phyloP scores from a whole-genome alignment of 2,329 filamentous ascomycete genomes.

The Cytospora leucostoma region DNA sequence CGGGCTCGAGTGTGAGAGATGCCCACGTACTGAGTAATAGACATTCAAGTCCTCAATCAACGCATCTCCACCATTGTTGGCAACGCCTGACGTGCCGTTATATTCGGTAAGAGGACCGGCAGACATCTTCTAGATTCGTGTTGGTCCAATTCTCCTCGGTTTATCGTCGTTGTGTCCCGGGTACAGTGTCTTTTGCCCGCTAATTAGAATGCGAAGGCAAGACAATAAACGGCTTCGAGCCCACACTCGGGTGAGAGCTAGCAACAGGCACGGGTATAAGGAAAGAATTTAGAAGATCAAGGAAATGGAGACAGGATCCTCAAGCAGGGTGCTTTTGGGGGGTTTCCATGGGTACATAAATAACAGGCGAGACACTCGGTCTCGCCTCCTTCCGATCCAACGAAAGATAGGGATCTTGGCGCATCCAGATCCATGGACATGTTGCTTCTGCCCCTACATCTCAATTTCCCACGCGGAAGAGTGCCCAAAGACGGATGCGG shows the following conservation, averaged over 20 bases:
- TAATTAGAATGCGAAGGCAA: neutral
- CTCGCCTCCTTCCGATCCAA: neutral
- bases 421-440: neutral
- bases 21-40: constrained; percentile 70
- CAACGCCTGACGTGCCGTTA: constrained; percentile 52
- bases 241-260: neutral
- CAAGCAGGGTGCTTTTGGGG: neutral
- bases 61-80: constrained; percentile 53
- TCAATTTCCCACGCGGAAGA: neutral
- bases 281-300: neutral
- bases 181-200: neutral
- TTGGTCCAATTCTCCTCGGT: neutral
- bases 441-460: neutral
- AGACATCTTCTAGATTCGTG: constrained; percentile 34
- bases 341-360: constrained; percentile 3
- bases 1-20: constrained; percentile 26
- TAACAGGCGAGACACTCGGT: neutral
- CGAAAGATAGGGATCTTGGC: constrained; percentile 1
- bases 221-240: neutral
- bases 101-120: constrained; percentile 42
- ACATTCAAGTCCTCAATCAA: constrained; percentile 74
- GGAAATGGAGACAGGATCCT: neutral
- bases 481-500: neutral
- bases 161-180: neutral
- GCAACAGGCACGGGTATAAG: neutral